Conservation (phyloP, 2,329 filamentous ascomycete species). For the Chaetomium sp. region DNA sequence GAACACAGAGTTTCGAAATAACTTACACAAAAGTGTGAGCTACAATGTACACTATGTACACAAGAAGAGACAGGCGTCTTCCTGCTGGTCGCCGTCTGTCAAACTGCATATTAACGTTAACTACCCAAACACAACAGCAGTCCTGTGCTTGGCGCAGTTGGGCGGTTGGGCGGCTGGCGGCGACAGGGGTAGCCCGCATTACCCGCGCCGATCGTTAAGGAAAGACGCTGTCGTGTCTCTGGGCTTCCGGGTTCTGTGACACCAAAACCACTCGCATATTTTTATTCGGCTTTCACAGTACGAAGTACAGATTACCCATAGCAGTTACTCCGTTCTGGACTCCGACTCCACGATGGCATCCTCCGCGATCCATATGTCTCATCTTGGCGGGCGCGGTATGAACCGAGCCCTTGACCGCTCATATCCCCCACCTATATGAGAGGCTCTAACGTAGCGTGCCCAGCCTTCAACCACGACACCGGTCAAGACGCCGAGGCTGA, state of each 20-base stretch:
- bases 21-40: background rate
- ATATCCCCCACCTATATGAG: conserved; percentile 13
- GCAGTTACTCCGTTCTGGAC: background rate
- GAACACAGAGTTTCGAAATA: background rate
- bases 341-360: conserved; percentile 30
- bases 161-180: background rate
- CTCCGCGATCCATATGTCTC: conserved; percentile 46
- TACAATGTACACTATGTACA: too few relatives aligned
- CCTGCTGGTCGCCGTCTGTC: conserved; percentile 1
- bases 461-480: conserved; percentile 76
- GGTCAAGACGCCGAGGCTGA: conserved; percentile 74
- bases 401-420: conserved; percentile 21
- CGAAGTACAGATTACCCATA: background rate
- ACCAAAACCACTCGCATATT: background rate
- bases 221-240: background rate
- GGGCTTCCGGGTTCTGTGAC: background rate
- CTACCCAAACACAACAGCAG: background rate
- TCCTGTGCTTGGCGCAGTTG: conserved; percentile 6
- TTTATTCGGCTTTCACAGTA: background rate
- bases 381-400: conserved; percentile 51
- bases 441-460: conserved; percentile 13
- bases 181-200: conserved; percentile 13
- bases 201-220: conserved; percentile 1
- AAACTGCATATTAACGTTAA: background rate
- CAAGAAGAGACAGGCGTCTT: background rate